Evolutionary conservation across 345 rosid species (phyloP).

Genomic region (Trapa bicornis): DNA sequence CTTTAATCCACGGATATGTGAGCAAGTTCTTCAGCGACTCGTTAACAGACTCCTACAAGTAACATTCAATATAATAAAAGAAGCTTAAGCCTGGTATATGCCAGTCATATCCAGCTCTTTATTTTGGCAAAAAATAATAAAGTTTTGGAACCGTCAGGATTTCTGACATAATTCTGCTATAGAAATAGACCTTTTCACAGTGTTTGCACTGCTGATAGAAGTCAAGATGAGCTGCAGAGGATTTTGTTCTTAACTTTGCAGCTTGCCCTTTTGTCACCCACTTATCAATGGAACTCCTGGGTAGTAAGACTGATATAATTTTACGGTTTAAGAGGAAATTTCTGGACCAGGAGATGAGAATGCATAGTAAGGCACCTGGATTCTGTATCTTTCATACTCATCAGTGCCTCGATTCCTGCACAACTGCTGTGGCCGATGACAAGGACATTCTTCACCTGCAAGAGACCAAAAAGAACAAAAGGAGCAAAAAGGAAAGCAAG

Average conservation of each 20-base stretch:
- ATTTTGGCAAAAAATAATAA: no score
- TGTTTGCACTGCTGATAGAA: constrained; percentile 40
- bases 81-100: constrained; percentile 27
- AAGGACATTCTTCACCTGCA: constrained; percentile 80
- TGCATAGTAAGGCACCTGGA: constrained; percentile 33
- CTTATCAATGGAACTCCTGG: constrained; percentile 62
- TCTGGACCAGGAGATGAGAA: neutral
- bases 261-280: constrained; percentile 74
- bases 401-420: constrained; percentile 90
- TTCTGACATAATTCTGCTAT: neutral
- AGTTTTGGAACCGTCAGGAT: neutral
- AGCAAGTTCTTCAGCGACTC: constrained; percentile 62
- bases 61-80: constrained; percentile 14
- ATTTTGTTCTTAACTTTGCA: constrained; percentile 52
- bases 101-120: neutral
- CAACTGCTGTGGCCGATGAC: constrained; percentile 88
- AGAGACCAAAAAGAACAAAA: constrained; percentile 1
- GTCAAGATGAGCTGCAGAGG: constrained; percentile 16
- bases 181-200: constrained; percentile 65
- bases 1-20: constrained; percentile 83
- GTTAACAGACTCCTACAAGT: constrained; percentile 54
- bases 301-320: neutral
- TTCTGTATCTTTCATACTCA: constrained; percentile 55
- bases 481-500: neutral
- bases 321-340: neutral